Percentiles rank a stretch among this genome's conserved stretches.
Evolutionary conservation across 169 alveolate species (phyloP).

Genomic region (Plasmodium reichenowi): DNA sequence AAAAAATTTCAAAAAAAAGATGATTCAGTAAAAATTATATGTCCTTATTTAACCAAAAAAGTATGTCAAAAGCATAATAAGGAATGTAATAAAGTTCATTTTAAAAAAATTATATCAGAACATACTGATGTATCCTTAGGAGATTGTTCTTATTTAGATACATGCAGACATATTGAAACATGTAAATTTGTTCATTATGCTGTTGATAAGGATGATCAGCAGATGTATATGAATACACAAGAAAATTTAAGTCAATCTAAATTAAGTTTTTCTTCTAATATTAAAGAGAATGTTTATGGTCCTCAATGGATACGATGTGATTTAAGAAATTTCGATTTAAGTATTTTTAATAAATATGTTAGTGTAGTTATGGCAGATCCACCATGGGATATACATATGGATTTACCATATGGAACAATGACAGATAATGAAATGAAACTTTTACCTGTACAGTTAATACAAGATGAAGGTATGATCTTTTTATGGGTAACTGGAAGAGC

Average conservation of each 20-base stretch:
- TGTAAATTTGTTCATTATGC: constrained; percentile 94
- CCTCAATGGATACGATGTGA: constrained; percentile 92
- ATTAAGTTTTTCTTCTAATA: not conserved
- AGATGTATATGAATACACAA: constrained; percentile 35
- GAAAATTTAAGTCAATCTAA: constrained; percentile 28
- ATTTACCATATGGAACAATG: constrained; percentile 95
- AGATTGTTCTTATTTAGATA: constrained; percentile 95
- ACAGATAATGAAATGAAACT: constrained; percentile 94
- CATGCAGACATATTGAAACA: constrained; percentile 93
- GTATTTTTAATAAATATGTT: constrained; percentile 91
- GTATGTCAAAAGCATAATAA: constrained; percentile 79
- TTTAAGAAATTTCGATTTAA: constrained; percentile 90
- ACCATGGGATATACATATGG: constrained; percentile 98
- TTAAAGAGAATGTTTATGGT: constrained; percentile 41
- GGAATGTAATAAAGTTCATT: constrained; percentile 80
- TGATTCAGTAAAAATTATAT: constrained; percentile 78
- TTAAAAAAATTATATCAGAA: constrained; percentile 79
- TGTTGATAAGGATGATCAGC: constrained; percentile 86
- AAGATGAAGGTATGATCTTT: constrained; percentile 94
- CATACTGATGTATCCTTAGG: constrained; percentile 87
- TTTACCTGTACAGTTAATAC: constrained; percentile 91
- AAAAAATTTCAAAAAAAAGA: constrained; percentile 80
- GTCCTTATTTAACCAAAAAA: constrained; percentile 80
- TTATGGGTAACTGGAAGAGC: constrained; percentile 98
- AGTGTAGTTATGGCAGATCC: constrained; percentile 97